phyloP scores from a whole-genome alignment of 768 basidiomycete genomes.

The Macrolepiota albuminosa region DNA sequence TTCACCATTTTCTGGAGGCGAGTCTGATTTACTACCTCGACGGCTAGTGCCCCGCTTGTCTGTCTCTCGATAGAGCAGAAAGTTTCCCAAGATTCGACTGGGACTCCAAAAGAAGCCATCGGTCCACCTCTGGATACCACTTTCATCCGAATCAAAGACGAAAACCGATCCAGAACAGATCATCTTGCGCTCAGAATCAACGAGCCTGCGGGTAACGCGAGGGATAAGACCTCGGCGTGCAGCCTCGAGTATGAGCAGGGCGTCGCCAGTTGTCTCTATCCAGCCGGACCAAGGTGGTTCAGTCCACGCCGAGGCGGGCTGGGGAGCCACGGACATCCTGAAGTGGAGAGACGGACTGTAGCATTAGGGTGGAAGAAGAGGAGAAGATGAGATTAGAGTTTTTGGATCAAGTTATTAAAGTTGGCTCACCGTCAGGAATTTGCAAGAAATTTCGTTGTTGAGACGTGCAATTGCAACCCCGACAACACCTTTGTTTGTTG shows the following conservation, averaged over 20 bases:
- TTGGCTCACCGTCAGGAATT: conserved; percentile 66
- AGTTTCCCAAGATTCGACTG: conserved; percentile 89
- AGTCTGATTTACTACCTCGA: conserved; percentile 41
- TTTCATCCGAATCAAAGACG: conserved; percentile 96
- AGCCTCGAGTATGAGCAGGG: conserved; percentile 94
- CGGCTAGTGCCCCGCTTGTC: conserved; percentile 75
- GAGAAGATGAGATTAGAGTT: conserved; percentile 47
- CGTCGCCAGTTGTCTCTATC: conserved; percentile 94
- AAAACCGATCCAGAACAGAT: conserved; percentile 93
- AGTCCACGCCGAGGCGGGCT: conserved; percentile 54
- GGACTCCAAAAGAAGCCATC: conserved; percentile 98
- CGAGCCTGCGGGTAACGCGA: conserved; percentile 85
- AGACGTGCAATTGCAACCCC: conserved; percentile 36
- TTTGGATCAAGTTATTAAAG: conserved; percentile 52
- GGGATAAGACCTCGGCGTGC: conserved; percentile 88
- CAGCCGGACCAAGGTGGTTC: conserved; percentile 92
- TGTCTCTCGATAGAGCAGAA: conserved; percentile 91
- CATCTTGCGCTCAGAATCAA: conserved; percentile 90
- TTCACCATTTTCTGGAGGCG: conserved; percentile 34
- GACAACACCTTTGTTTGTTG: conserved; percentile 32
- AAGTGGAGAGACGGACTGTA: conserved; percentile 21
- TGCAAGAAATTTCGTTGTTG: conserved; percentile 51
- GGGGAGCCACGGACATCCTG: conserved; percentile 33
- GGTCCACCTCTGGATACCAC: conserved; percentile 97
- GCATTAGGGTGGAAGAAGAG: conserved; percentile 19